A percentile compares a stretch with the other conserved stretches of the same genome.
phyloP scores from a whole-genome alignment of 176 grass and related monocot genomes.

The Leersia perrieri region DNA sequence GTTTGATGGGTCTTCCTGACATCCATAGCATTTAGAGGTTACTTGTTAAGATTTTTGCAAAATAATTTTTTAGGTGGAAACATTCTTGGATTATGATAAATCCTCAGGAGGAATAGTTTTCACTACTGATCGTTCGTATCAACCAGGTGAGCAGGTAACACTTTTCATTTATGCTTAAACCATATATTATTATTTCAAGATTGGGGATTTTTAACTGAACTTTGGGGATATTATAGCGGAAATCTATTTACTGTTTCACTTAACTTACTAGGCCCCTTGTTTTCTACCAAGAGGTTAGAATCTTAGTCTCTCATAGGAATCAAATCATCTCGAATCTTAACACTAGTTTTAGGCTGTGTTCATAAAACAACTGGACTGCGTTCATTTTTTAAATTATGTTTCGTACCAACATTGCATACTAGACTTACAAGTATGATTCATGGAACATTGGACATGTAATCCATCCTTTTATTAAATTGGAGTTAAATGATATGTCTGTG shows the following conservation, averaged over 20 bases:
- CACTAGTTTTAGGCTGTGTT: neutral
- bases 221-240: neutral
- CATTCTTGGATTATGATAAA: slow-evolving; percentile 97
- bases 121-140: slow-evolving; percentile 77
- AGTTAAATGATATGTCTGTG: slow-evolving; percentile 10
- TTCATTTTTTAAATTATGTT: neutral
- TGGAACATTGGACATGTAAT: neutral
- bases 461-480: neutral
- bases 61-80: slow-evolving; percentile 69
- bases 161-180: slow-evolving; percentile 30
- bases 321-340: neutral
- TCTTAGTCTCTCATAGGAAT: neutral
- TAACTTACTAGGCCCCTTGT: neutral
- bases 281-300: slow-evolving; percentile 3
- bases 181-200: slow-evolving; percentile 2
- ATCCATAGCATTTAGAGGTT: neutral
- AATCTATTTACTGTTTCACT: neutral
- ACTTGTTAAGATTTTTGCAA: slow-evolving; percentile 27
- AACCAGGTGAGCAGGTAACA: slow-evolving; percentile 99
- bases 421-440: slow-evolving; percentile 1
- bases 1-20: slow-evolving; percentile 11
- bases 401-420: slow-evolving; percentile 11
- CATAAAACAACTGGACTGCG: neutral
- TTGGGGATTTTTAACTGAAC: neutral
- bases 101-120: slow-evolving; percentile 89